A percentile compares a stretch with the other conserved stretches of the same genome.
Conservation (phyloP, 148 eudicot genomes). For the Chenopodium suecicum region DNA sequence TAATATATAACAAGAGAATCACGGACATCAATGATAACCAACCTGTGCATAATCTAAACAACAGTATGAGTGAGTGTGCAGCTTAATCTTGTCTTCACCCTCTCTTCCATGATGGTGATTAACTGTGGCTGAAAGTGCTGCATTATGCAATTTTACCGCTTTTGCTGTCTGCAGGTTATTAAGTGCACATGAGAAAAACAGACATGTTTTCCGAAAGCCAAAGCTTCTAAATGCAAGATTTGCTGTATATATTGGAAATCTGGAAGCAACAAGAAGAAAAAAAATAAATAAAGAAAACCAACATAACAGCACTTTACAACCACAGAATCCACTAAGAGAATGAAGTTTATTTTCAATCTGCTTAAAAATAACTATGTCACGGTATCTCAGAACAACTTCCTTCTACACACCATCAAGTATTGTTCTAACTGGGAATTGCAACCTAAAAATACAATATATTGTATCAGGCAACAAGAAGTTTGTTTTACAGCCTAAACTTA, state of each 20-base stretch:
- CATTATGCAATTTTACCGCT: constrained; percentile 83
- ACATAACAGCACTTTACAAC: not conserved
- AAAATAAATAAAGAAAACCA: not conserved
- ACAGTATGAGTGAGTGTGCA: constrained; percentile 96
- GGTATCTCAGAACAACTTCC: not conserved
- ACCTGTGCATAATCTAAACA: constrained; percentile 99
- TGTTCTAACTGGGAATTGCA: not conserved
- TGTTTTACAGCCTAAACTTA: not conserved
- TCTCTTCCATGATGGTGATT: constrained; percentile 59
- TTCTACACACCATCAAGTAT: not conserved
- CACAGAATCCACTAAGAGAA: not conserved
- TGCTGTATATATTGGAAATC: too few species aligned
- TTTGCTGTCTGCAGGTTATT: constrained; percentile 65
- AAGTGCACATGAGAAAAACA: constrained; percentile 5
- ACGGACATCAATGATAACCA: constrained; percentile 16
- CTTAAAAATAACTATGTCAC: not conserved
- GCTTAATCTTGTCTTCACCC: constrained; percentile 87
- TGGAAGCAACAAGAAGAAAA: not conserved
- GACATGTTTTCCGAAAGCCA: not conserved
- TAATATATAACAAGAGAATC: not conserved
- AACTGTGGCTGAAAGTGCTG: constrained; percentile 88
- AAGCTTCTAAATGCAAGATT: not conserved
- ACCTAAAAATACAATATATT: not conserved
- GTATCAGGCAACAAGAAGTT: not conserved
- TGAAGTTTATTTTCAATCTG: not conserved